Evolutionary conservation across 2,329 filamentous ascomycete species (phyloP), one percentile per base, ranked within the genome.

Genomic region (Botrytis paeoniae): DNA sequence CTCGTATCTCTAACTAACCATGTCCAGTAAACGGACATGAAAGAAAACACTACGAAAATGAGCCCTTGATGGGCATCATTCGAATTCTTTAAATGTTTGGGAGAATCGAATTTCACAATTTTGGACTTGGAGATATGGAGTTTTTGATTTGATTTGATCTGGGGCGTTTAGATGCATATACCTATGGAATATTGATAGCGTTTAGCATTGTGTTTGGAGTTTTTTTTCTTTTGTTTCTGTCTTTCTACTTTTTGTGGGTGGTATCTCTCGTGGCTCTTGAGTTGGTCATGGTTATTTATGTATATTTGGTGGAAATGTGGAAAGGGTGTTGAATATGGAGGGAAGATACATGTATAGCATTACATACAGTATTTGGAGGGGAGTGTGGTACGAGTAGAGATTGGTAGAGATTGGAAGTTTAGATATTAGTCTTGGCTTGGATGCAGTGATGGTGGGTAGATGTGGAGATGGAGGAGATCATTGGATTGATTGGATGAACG

Each of bases 41-140:
- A 63, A 48, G 14, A 69, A 70, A 68, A 41, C 51, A 65, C 22
- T 29, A 61, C 12, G 35, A 41, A 32, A 45, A 63, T 65, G 63
- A 54, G 63, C 35, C 68, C 54, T 70, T 70, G 57, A 69, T 62
- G 74, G 63, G 68, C 37, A n/a, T 69, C 29, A 29, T 70, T 63
- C 39, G n/a, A 32, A 70, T 70, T 62, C 14, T 43, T 39, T 32
- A 8, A 16, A 5, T 41, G 29, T n/a, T 7, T 57, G 65, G 37
- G 65, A 57, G n/a, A 41, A 25, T 22, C 6, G 8, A 29, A 32
- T 12, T 57, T 32, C 18, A 68, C 18, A 41, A 22, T 12, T 54
- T 57, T 68, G 48, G 18, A 41, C 65, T 68, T 57, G 35, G 65
- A 39, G 35, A 12, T 39, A 32, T 7, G 65, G 65, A 25, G 65